Evolutionary conservation across 805 yeast genomes (phyloP), one percentile per base, ranked within the genome.

Genomic region (Starmerella bombicola): DNA sequence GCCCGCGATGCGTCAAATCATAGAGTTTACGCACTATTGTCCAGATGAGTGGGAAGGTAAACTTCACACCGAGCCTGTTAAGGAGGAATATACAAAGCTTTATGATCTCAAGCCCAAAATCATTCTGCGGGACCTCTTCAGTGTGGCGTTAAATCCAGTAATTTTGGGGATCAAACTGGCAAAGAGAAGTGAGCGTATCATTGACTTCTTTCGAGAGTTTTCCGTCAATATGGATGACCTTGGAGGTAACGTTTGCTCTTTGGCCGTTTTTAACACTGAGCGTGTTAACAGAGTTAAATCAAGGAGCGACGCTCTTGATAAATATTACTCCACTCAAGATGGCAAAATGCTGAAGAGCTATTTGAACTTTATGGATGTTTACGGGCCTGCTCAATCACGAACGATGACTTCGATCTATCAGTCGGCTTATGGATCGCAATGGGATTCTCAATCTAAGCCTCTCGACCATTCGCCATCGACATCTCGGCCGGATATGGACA

Each of bases 301-400:
- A 42, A 60, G 48, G 55, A 54, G 49, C n/a, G 55, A 49, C n/a
- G 51, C 47, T 5, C 46, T 50, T 16, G 58, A 62, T 31, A 63
- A 66, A 31, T 57, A 57, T 37, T 68, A 70, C 47, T 66, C 67
- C 42, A 51, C 68, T 2, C 67, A 73, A 0, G 91, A 85, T 53
- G 85, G 78, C 47, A 86, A 88, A 57, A 86, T 88, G 95, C 74
- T 83, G 62, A 83, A 83, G 52, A 83, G 95, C 1, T 86, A 84
- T 57, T 65, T 86, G 62, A 78, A 84, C 57, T 86, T 86, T 56
- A 63, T 85, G 52, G 94, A 85, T 54, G 82, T 85, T 51, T 85
- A 85, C 59, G 86, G 77, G 10, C 41, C 46, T 2, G 38, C 46
- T 9, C 40, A 37, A 13, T 40, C 43, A 3, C 37, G 43, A 6